phyloP scores from a whole-genome alignment of 2,329 filamentous ascomycete species.

The Alternaria brassicae region DNA sequence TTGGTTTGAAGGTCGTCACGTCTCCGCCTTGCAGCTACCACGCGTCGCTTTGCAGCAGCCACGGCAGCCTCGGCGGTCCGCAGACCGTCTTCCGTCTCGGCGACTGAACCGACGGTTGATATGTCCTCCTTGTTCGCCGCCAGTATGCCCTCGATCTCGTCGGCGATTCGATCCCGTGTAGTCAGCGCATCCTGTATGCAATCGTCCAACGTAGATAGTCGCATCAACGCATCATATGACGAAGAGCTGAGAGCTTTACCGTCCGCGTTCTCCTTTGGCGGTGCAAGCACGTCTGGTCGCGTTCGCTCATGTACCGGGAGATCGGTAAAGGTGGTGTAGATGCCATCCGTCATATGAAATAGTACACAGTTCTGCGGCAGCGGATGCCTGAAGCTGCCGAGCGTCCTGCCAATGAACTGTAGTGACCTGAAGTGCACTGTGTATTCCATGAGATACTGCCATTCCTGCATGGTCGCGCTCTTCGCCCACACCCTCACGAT shows the following conservation, averaged over 20 bases:
- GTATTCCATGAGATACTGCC: conserved; percentile 75
- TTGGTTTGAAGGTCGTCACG: conserved; percentile 73
- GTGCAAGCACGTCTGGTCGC: conserved; percentile 37
- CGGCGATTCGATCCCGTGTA: conserved; percentile 74
- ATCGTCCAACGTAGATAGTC: conserved; percentile 84
- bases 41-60: conserved; percentile 68
- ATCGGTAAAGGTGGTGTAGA: conserved; percentile 79
- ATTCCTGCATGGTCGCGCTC: conserved; percentile 59
- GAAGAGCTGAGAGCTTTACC: conserved; percentile 68
- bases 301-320: conserved; percentile 59
- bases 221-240: conserved; percentile 87
- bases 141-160: conserved; percentile 72
- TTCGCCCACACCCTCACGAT: conserved; percentile 78
- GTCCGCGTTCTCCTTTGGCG: conserved; percentile 53
- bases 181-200: conserved; percentile 89
- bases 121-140: conserved; percentile 50
- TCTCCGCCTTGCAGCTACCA: conserved; percentile 67
- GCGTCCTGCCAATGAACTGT: conserved; percentile 75
- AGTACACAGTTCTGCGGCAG: conserved; percentile 83
- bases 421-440: conserved; percentile 73
- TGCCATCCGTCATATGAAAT: conserved; percentile 84
- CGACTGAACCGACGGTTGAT: conserved; percentile 44
- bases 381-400: conserved; percentile 68
- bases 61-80: conserved; percentile 61
- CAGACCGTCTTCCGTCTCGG: conserved; percentile 55